These are phyloP conservation scores for Bipolaris gigantea DNA, from an alignment of 2,329 filamentous ascomycete genomes.

Conservation along the genomic window DNA sequence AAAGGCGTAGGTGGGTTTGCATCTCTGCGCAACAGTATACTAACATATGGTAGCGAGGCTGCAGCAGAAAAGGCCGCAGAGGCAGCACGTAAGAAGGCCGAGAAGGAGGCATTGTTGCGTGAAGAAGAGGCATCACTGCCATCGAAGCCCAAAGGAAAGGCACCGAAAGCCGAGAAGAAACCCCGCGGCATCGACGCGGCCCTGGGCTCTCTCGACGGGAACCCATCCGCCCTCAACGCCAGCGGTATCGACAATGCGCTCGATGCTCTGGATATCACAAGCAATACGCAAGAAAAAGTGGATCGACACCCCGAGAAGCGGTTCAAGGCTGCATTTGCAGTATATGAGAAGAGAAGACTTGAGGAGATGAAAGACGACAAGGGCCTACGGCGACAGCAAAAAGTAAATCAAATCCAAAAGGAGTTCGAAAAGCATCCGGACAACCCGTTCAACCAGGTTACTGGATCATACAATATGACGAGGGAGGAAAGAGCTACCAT, in stretches of 20 bases:
- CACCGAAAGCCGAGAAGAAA: slow-evolving; percentile 62
- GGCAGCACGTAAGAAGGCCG: slow-evolving; percentile 84
- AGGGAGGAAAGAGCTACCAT: slow-evolving; percentile 74
- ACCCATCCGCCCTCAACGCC: slow-evolving; percentile 68
- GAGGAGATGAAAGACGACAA: slow-evolving; percentile 85
- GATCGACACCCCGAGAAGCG: slow-evolving; percentile 87
- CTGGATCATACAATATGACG: slow-evolving; percentile 72
- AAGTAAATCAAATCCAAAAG: slow-evolving; percentile 76
- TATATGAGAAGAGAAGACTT: slow-evolving; percentile 78
- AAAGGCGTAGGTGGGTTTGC: slow-evolving; percentile 71
- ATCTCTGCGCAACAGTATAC: slow-evolving; percentile 1
- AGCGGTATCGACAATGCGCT: slow-evolving; percentile 91
- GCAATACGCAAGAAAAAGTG: slow-evolving; percentile 66
- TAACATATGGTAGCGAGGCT: slow-evolving; percentile 64
- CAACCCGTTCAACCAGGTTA: slow-evolving; percentile 91
- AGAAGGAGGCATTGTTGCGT: slow-evolving; percentile 78
- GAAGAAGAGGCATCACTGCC: slow-evolving; percentile 75
- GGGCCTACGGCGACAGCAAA: slow-evolving; percentile 79
- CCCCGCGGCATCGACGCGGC: slow-evolving; percentile 69
- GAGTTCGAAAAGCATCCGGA: slow-evolving; percentile 95
- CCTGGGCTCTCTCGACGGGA: slow-evolving; percentile 45
- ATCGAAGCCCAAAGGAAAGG: slow-evolving; percentile 67
- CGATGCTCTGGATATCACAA: slow-evolving; percentile 75
- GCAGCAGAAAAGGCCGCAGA: slow-evolving; percentile 84
- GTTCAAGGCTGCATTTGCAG: slow-evolving; percentile 81